These are phyloP conservation scores for Mesotaenium endlicherianum DNA, from an alignment of 139 green algal genomes.

Conservation along the genomic window DNA sequence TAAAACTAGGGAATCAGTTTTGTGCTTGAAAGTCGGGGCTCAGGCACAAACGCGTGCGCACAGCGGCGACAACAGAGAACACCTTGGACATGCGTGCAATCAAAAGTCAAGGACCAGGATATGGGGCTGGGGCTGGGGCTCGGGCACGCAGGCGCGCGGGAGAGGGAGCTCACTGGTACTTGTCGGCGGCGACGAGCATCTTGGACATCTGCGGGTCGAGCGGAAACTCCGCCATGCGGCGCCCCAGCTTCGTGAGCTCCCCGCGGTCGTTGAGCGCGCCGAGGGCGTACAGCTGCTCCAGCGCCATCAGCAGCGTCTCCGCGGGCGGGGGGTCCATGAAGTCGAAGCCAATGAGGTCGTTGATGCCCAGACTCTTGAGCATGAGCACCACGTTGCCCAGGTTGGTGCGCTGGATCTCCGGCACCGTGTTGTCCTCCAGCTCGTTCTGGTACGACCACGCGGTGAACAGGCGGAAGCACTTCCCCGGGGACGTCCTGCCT, in stretches of 20 bases:
- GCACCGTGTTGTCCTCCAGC: slow-evolving; percentile 95
- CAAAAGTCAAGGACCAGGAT: no score
- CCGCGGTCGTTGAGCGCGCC: slow-evolving; percentile 88
- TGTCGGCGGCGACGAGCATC: slow-evolving; percentile 82
- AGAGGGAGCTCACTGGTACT: slow-evolving; percentile 64
- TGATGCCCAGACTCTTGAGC: slow-evolving; percentile 87
- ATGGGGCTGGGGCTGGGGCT: no score
- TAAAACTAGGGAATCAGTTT: no score
- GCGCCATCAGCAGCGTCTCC: slow-evolving; percentile 84
- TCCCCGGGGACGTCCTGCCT: slow-evolving; percentile 70
- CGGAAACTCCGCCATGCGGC: slow-evolving; percentile 96
- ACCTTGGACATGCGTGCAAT: no score
- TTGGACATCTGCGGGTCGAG: slow-evolving; percentile 96
- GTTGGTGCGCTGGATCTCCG: slow-evolving; percentile 97
- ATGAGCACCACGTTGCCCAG: slow-evolving; percentile 96
- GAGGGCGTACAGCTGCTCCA: slow-evolving; percentile 96
- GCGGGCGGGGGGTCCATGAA: slow-evolving; percentile 82
- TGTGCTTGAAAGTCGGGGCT: no score
- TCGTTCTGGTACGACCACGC: slow-evolving; percentile 87
- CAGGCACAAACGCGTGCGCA: no score
- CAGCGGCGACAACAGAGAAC: no score
- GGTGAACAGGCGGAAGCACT: slow-evolving; percentile 97
- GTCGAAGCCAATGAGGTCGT: slow-evolving; percentile 93
- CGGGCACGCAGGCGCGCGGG: neutral
- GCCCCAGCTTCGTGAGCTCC: slow-evolving; percentile 59